Conservation (phyloP, 257 asterid species). For the Nyctanthes arbortristis region DNA sequence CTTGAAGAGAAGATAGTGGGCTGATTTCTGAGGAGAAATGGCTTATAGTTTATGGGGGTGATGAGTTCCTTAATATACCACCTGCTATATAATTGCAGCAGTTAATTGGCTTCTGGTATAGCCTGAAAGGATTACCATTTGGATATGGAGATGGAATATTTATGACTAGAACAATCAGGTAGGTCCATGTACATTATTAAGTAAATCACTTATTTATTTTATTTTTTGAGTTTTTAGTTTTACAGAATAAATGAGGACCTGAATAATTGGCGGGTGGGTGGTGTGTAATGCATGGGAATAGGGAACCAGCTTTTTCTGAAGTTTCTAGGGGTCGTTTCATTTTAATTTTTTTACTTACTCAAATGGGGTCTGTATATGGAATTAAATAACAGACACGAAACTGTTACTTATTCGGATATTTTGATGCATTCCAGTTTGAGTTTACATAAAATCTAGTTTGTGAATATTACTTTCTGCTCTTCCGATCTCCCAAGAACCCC, state of each 20-base stretch:
- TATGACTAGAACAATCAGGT: not conserved
- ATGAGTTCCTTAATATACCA: not conserved
- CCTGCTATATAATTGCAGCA: not conserved
- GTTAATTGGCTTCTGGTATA: not conserved
- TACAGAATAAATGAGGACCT: not conserved
- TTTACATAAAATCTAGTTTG: too few species aligned
- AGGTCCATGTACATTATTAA: not conserved
- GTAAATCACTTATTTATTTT: too few species aligned
- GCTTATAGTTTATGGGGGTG: constrained; percentile 1
- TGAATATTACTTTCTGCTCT: too few species aligned
- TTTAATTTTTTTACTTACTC: too few species aligned
- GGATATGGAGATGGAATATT: not conserved
- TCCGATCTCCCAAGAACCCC: too few species aligned
- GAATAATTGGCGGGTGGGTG: not conserved
- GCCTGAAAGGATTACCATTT: not conserved
- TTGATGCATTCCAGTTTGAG: too few species aligned
- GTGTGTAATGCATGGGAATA: not conserved
- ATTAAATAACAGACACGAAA: too few species aligned
- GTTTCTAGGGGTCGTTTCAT: not conserved
- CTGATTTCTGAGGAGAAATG: too few species aligned
- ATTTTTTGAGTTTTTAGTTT: not conserved
- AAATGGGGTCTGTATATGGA: too few species aligned
- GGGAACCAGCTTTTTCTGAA: not conserved
- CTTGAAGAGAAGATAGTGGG: not conserved
- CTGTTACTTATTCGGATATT: too few species aligned